Conservation (phyloP, 2,329 filamentous ascomycete genomes). For the Chrysoporthe deuterocubensis region DNA sequence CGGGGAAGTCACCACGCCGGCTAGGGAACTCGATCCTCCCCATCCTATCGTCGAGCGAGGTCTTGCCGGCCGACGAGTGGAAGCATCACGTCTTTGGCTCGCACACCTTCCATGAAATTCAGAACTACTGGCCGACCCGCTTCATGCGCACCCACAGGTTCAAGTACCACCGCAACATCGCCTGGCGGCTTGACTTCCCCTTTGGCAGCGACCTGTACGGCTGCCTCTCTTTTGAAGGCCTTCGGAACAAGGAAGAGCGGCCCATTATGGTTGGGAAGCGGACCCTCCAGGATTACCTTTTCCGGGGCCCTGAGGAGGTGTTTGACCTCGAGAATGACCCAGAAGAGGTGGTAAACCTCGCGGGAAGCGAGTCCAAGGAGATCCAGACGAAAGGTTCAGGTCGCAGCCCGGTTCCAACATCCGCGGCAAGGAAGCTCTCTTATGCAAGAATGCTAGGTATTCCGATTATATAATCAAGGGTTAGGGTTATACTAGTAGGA, state of each 20-base stretch:
- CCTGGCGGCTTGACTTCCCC: constrained; percentile 53
- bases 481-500: no score
- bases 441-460: no score
- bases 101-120: constrained; percentile 56
- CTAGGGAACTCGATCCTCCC: constrained; percentile 45
- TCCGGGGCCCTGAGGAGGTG: constrained; percentile 49
- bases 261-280: constrained; percentile 44
- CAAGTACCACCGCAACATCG: constrained; percentile 57
- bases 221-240: constrained; percentile 47
- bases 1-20: constrained; percentile 22
- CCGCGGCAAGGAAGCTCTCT: no score
- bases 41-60: constrained; percentile 35
- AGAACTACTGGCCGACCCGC: constrained; percentile 56
- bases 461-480: no score
- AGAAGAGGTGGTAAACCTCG: constrained; percentile 49
- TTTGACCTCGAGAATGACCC: constrained; percentile 52
- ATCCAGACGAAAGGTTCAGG: constrained; percentile 32
- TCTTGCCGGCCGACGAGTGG: constrained; percentile 32
- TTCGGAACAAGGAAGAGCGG: constrained; percentile 41
- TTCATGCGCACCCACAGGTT: constrained; percentile 47
- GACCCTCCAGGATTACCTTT: constrained; percentile 47
- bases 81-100: constrained; percentile 50
- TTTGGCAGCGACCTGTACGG: constrained; percentile 52
- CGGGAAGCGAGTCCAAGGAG: constrained; percentile 38
- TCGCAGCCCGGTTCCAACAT: no score